Evolutionary conservation across 2,329 filamentous ascomycete genomes (phyloP), one percentile per base, ranked within the genome.

Genomic region (Aplosporella prunicola): DNA sequence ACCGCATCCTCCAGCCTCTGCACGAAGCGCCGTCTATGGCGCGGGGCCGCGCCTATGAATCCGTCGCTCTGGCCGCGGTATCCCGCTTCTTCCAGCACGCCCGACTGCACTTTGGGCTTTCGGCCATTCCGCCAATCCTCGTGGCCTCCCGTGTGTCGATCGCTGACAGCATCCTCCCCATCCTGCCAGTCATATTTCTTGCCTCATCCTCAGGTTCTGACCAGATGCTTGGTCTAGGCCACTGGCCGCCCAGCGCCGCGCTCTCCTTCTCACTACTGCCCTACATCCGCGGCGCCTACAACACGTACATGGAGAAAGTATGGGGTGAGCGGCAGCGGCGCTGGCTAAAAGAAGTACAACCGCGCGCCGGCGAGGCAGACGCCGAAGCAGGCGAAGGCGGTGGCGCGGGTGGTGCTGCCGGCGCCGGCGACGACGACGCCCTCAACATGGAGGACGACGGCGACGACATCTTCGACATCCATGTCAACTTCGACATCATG

Each of bases 181-280:
- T 74, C 14, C 63, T 81, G 13, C 78, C 78, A 0, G 67, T 82
- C 39, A 64, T 74, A 47, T 75, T 76, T 57, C 74, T 74, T 43
- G 72, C 66, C 26, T 72, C 66, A 18, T 68, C 69, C n/a, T 64
- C 65, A 25, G 49, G 56, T 1, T 50, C 54, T 25, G 58, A 66
- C 10, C 52, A 60, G 7, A 43, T 61, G 30, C 55, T 72, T 4
- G 69, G 78, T 43, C 57, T 76, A 30, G 63, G 66, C n/a, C 58
- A 74, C 29, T 80, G 76, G 76, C 78, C 80, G 3, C 80, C 80
- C 1, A 75, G 71, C 31, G 73, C 79, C 10, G 72, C 74, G 17
- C 72, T 82, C 46, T 73, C 76, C 2, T 74, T 84, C 45, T 75
- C 78, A 2, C 65, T 75, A 4, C 57, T 85, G 4, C 80, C 80